These are phyloP conservation scores for Sugiyamaella chiloensis DNA, from an alignment of 805 yeast genomes.

Conservation along the genomic window DNA sequence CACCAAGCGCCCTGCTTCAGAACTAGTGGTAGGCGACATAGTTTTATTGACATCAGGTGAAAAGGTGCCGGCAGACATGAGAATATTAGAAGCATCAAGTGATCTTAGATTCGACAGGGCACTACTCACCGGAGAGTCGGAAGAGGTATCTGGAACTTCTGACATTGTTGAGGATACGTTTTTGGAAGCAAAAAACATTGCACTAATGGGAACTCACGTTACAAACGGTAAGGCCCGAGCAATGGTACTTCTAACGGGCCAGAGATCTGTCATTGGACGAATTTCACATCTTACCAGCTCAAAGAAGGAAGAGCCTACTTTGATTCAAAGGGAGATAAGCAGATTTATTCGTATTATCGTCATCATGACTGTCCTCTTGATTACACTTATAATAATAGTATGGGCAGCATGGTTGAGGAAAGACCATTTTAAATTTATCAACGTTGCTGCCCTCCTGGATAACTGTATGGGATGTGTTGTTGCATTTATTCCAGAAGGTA, in stretches of 20 bases:
- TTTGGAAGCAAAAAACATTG: slow-evolving; percentile 43
- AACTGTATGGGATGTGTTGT: slow-evolving; percentile 46
- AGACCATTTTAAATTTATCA: slow-evolving; percentile 41
- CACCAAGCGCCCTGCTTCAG: slow-evolving; percentile 31
- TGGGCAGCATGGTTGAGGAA: slow-evolving; percentile 47
- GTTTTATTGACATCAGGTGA: slow-evolving; percentile 39
- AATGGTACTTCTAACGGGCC: slow-evolving; percentile 45
- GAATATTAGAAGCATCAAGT: slow-evolving; percentile 38
- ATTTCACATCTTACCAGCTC: slow-evolving; percentile 43
- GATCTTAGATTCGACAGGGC: slow-evolving; percentile 46
- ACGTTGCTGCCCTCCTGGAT: slow-evolving; percentile 35
- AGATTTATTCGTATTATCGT: slow-evolving; percentile 32
- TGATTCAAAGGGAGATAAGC: slow-evolving; percentile 26
- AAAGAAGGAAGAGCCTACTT: slow-evolving; percentile 37
- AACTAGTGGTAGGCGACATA: slow-evolving; percentile 47
- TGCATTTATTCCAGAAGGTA: slow-evolving; percentile 50
- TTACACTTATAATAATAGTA: slow-evolving; percentile 27
- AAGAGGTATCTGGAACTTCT: slow-evolving; percentile 31
- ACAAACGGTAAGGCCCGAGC: slow-evolving; percentile 45
- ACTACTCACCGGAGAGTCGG: slow-evolving; percentile 49
- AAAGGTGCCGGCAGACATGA: slow-evolving; percentile 47
- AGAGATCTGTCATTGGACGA: slow-evolving; percentile 44
- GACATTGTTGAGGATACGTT: slow-evolving; percentile 24
- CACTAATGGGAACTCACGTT: slow-evolving; percentile 46
- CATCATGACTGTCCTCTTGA: slow-evolving; percentile 10